Conservation (phyloP, 139 green algal genomes). For the Parachlorella kessleri region DNA sequence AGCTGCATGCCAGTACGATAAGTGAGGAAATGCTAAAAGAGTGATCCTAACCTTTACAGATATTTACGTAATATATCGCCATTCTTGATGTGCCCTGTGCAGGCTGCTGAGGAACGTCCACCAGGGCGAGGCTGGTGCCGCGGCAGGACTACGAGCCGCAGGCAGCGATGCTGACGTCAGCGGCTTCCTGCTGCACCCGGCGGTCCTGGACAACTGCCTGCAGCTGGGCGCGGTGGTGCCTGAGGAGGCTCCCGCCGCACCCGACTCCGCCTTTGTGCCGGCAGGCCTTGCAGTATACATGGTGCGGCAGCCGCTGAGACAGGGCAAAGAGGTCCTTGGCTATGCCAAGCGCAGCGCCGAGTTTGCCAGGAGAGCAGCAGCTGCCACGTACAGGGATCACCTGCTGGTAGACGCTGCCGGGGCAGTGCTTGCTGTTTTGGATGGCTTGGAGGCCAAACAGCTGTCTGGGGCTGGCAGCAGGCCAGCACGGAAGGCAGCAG, state of each 20-base stretch:
- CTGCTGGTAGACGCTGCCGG: constrained; percentile 28
- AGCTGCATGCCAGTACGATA: too few relatives aligned
- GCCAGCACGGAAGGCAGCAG: neutral
- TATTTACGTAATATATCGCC: too few relatives aligned
- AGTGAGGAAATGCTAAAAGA: too few relatives aligned
- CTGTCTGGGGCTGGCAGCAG: constrained; percentile 12
- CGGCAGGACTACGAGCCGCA: constrained; percentile 52
- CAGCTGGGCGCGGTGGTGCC: constrained; percentile 56
- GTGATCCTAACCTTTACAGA: too few relatives aligned
- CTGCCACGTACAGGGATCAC: constrained; percentile 43
- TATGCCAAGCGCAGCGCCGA: constrained; percentile 9
- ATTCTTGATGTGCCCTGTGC: too few relatives aligned
- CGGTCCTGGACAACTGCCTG: constrained; percentile 47
- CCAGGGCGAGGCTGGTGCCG: neutral
- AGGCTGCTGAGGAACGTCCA: constrained; percentile 10
- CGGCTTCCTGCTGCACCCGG: constrained; percentile 45
- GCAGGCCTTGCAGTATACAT: constrained; percentile 45
- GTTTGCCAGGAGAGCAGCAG: neutral
- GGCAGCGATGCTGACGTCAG: constrained; percentile 30
- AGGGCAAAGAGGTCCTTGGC: neutral
- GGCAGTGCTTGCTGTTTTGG: constrained; percentile 37
- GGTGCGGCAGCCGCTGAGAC: constrained; percentile 10
- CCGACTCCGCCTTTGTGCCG: constrained; percentile 48
- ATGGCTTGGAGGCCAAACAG: constrained; percentile 57
- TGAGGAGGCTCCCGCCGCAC: constrained; percentile 1